Evolutionary conservation across 176 grass and related monocot genomes (phyloP), one percentile per base, ranked within the genome.

Genomic region (Oryza meridionalis): DNA sequence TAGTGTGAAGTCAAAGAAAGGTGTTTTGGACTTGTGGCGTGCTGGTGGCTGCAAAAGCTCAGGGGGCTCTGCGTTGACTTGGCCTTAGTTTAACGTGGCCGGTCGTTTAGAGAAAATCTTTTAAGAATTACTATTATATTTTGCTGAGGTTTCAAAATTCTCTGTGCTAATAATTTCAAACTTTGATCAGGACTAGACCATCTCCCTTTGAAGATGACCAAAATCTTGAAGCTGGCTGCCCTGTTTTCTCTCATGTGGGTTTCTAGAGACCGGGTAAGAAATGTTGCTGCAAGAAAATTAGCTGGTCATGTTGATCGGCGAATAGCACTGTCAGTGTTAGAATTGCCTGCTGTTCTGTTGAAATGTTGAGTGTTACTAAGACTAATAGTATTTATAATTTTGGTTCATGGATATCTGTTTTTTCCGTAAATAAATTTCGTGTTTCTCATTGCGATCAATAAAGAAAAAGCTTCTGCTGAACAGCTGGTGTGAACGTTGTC

Each of bases 1-100:
- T 35, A 35, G 69, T 84, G 81, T 79, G 76, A 61, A 74, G 61
- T 6, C 19, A 73, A 73, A 67, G 14, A 44, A 49, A 74, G 55
- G 25, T 35, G 44, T 44, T 67, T 44, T 62, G 58, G 58, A 62
- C 58, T 24, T 62, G 58, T 62, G n/a, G 58, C 16, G 2, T 55
- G 53, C 53, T 76, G 16, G 15, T 7, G 55, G 66, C 40, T 0
- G 51, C 72, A 26, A 63, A 87, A 58, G 63, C 21, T 47, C 49
- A 21, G 50, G 21, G 5, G 38, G 11, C 21, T 3, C 65, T 64
- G 47, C 32, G 59, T 84, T 67, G 68, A 84, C 69, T 79, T 67
- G 45, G 59, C 64, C 12, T 50, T 50, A 63, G 75, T 65, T 72
- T 13, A 78, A 64, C 53, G 1, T 11, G 10, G 17, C 9, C 27